Evolutionary conservation across 2,329 filamentous ascomycete species (phyloP), one percentile per base, ranked within the genome.

Genomic region (Setomelanomma holmii): DNA sequence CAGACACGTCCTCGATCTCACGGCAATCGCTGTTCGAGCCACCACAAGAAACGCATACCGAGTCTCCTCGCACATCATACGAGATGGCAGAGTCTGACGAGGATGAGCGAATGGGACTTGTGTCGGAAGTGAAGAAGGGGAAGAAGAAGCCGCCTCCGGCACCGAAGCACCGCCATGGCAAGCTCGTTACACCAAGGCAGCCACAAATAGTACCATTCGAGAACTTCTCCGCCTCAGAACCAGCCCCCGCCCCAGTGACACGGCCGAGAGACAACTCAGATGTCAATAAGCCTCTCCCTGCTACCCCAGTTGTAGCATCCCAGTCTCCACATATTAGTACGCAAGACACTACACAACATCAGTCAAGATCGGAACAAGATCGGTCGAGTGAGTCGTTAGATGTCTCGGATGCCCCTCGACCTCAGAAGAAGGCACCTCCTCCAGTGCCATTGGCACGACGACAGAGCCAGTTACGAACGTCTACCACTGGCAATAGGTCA

Each of bases 91-190:
- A 79, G 10, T 76, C 78, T 1, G 84, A 85, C 35, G 78, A 79
- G 34, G 76, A 81, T 4, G 79, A 83, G 46, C 76, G 49, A 14
- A 54, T 60, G 38, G 58, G 56, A 10, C 50, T 68, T 20, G 58
- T 69, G 22, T 59, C 61, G 8, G 66, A 69, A 42, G 67, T 45
- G 42, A 69, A 77, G 35, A 76, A 81, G 58, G 89, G 88, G 68
- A 86, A 85, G 73, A 85, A 84, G 57, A 88, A 89, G 12, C 89
- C 90, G 4, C 88, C 89, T 1, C 73, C 72, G 19, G 66, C 71
- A 5, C 89, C 89, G 10, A 91, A 84, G 67, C 91, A 89, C 45
- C 85, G 89, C 48, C 89, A 93, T 75, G 91, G 91, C 4, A 93
- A 89, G 73, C 81, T 87, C 16, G 89, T 93, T 58, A 85, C 81